Base-by-base conservation (phyloP, 2,329 filamentous ascomycete species). In the Hypomyces rosellus region DNA sequence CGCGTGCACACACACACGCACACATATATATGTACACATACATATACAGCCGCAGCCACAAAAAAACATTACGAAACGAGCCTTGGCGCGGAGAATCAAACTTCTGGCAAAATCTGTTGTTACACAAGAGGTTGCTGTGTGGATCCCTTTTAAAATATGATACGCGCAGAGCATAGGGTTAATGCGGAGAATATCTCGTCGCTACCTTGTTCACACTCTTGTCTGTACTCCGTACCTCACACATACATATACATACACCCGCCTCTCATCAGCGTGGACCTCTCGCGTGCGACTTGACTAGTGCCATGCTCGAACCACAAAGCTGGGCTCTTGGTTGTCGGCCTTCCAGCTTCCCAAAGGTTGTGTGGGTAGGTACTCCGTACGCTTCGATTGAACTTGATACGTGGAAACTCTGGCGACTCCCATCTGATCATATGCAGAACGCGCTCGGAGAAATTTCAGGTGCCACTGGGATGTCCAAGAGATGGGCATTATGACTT, bases 211-310 rank as follows among this genome's bases (percentile, higher is more conserved):
- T 43, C 40, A 7, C 20, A 8, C 40, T 43, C 20, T 43, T 20
- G 5, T 5, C 20, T 20, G 20, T 43, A 18, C 20, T 18, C n/a
- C 40, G 5, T 38, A 3, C 16, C 13, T 38, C 16, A 38, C 36
- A 38, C 36, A 38, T 16, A 16, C 36, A 22, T 42, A 41, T 45
- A 42, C 36, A n/a, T n/a, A 38, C 36, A 20, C 34, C 45, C 41
- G 41, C 41, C 44, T 51, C 38, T 56, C 55, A 57, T 59, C 56
- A 55, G 57, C 54, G 52, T 63, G 57, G 60, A 55, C 59, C 57
- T 59, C 58, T 64, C 61, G 54, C 59, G 58, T 61, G 59, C 57
- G 44, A 64, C 57, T 55, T 53, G 46, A 63, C 61, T 64, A 64
- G 61, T 55, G 61, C 55, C 49, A 59, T 50, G 48, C 59, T 56